A percentile compares a stretch with the other conserved stretches of the same genome.
Conservation (phyloP, 2,329 filamentous ascomycete species). For the Verticillium tricorpus region DNA sequence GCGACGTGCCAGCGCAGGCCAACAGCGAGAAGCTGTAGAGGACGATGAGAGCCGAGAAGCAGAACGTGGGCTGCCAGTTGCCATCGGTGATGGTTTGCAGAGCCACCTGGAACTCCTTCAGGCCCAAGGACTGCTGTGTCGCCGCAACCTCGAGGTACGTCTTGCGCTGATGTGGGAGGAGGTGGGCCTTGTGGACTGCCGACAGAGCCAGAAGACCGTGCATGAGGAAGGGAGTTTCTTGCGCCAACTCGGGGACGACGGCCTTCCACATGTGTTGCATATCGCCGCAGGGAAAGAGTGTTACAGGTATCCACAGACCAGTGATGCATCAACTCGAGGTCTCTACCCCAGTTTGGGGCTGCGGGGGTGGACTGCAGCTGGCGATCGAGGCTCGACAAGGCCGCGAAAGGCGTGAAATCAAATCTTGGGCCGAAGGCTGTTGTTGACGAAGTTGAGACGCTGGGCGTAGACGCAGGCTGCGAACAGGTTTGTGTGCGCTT, state of each 20-base stretch:
- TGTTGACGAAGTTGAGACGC: background rate
- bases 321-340: conserved; percentile 24
- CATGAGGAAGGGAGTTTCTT: conserved; percentile 20
- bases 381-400: background rate
- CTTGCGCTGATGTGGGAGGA: conserved; percentile 18
- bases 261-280: conserved; percentile 21
- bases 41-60: conserved; percentile 35
- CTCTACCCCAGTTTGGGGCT: background rate
- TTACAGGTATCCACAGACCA: conserved; percentile 20
- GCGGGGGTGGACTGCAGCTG: background rate
- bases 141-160: conserved; percentile 20
- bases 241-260: conserved; percentile 20
- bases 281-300: conserved; percentile 16
- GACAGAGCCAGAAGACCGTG: conserved; percentile 21
- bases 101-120: conserved; percentile 19
- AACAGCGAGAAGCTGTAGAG: conserved; percentile 12
- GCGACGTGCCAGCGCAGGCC: background rate
- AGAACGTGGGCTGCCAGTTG: conserved; percentile 28
- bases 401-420: background rate
- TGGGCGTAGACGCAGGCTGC: no score
- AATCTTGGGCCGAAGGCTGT: background rate
- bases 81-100: conserved; percentile 13
- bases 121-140: conserved; percentile 22
- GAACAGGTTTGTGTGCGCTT: background rate
- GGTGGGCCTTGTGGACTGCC: conserved; percentile 22